phyloP scores from a whole-genome alignment of 768 basidiomycete species.

The Kwoniella sp. region DNA sequence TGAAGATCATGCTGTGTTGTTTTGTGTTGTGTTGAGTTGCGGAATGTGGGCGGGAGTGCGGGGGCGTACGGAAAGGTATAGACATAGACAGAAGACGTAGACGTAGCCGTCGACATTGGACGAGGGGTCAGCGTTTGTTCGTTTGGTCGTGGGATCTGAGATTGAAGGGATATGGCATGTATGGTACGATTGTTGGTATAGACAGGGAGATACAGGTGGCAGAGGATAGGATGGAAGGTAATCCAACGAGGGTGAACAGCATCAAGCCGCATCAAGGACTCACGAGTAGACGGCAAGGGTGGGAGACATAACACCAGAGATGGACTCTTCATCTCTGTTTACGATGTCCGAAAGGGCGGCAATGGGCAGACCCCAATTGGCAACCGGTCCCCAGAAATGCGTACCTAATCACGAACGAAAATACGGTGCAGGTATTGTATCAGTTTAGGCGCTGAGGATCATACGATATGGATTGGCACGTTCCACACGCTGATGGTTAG shows the following conservation, averaged over 20 bases:
- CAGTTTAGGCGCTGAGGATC: too few species aligned
- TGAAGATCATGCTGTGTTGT: slow-evolving; percentile 77
- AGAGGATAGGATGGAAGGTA: not conserved
- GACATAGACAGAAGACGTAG: too few species aligned
- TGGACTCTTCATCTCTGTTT: slow-evolving; percentile 88
- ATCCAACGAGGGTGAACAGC: too few species aligned
- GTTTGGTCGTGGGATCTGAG: too few species aligned
- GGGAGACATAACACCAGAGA: slow-evolving; percentile 95
- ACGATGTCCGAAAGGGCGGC: slow-evolving; percentile 86
- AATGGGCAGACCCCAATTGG: slow-evolving; percentile 96
- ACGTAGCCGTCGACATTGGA: too few species aligned
- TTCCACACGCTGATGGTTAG: too few species aligned
- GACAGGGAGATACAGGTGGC: not conserved
- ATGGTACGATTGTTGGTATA: not conserved
- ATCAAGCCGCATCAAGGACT: slow-evolving; percentile 60
- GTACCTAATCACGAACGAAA: slow-evolving; percentile 66
- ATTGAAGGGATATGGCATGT: too few species aligned
- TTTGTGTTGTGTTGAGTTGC: too few species aligned
- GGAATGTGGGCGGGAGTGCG: not conserved
- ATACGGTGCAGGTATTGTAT: too few species aligned
- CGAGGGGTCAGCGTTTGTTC: too few species aligned
- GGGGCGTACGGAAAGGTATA: too few species aligned
- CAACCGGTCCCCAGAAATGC: slow-evolving; percentile 99
- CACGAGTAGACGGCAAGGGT: slow-evolving; percentile 90
- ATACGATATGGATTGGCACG: too few species aligned